phyloP scores from a whole-genome alignment of 2,329 filamentous ascomycete species.

The Aspergillus viridinutans region DNA sequence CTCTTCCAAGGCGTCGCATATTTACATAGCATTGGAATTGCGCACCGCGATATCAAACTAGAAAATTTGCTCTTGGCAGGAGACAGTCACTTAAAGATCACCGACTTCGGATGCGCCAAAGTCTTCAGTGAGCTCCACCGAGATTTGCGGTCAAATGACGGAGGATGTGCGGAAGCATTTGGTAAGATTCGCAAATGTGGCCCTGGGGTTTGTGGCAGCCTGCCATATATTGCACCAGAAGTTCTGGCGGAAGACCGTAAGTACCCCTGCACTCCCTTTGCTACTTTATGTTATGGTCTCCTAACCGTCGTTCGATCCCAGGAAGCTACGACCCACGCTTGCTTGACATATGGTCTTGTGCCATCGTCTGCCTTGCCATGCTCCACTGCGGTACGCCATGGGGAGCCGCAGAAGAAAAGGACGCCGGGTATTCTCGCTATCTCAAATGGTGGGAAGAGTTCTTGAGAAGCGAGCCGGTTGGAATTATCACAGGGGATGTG shows the following conservation, averaged over 20 bases:
- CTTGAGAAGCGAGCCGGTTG: constrained; percentile 53
- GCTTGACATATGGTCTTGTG: constrained; percentile 82
- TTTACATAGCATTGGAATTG: constrained; percentile 77
- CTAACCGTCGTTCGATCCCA: constrained; percentile 11
- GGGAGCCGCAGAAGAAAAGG: constrained; percentile 60
- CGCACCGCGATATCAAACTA: constrained; percentile 85
- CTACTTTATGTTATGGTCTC: not conserved
- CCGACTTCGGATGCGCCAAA: constrained; percentile 85
- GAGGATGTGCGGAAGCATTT: constrained; percentile 71
- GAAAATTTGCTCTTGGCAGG: constrained; percentile 79
- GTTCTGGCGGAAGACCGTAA: constrained; percentile 64
- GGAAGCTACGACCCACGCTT: constrained; percentile 68
- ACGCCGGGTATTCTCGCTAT: constrained; percentile 61
- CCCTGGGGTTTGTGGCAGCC: constrained; percentile 78
- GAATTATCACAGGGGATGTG: constrained; percentile 53
- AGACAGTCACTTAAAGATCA: constrained; percentile 81
- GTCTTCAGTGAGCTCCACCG: constrained; percentile 80
- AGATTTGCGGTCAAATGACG: constrained; percentile 66
- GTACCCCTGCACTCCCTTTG: constrained; percentile 30
- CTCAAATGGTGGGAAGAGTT: constrained; percentile 66
- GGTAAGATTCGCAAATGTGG: constrained; percentile 65
- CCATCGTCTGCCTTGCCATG: constrained; percentile 76
- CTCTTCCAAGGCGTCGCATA: constrained; percentile 77
- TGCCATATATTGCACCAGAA: constrained; percentile 84
- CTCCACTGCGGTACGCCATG: constrained; percentile 70